Evolutionary conservation across 305 asterid genomes (phyloP).

Genomic region (Andrographis paniculata): DNA sequence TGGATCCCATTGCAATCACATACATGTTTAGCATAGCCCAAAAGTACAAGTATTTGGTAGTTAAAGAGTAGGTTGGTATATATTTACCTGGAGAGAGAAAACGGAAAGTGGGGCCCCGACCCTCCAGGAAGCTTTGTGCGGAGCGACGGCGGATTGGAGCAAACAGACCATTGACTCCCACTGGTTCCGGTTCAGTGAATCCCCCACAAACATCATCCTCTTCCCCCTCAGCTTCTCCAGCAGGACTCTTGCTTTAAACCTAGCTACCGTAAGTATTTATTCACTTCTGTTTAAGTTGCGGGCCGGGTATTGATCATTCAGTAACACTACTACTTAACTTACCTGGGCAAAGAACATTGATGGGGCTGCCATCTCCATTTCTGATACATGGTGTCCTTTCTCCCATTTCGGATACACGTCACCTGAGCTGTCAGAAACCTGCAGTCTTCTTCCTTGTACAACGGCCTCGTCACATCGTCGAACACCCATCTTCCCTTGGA

Average conservation of each 20-base stretch:
- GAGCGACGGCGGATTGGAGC: slow-evolving; percentile 39
- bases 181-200: slow-evolving; percentile 68
- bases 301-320: too few species aligned
- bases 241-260: slow-evolving; percentile 48
- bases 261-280: slow-evolving; percentile 3
- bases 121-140: slow-evolving; percentile 26
- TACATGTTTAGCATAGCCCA: too few species aligned
- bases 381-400: slow-evolving; percentile 46
- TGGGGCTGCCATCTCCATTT: slow-evolving; percentile 86
- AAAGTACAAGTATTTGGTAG: too few species aligned
- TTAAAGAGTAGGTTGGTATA: too few species aligned
- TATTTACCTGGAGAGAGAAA: slow-evolving; percentile 31
- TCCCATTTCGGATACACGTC: slow-evolving; percentile 60
- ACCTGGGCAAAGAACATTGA: slow-evolving; percentile 71
- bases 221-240: slow-evolving; percentile 65
- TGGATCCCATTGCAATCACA: too few species aligned
- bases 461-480: slow-evolving; percentile 45
- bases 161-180: slow-evolving; percentile 84
- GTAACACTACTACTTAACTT: too few species aligned
- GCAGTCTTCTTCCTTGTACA: slow-evolving; percentile 60
- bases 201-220: slow-evolving; percentile 70
- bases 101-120: slow-evolving; percentile 32
- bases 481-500: slow-evolving; percentile 65
- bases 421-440: slow-evolving; percentile 54
- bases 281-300: too few species aligned